These are phyloP conservation scores for Lolium perenne DNA, from an alignment of 176 grass and related monocot genomes.

Conservation along the genomic window DNA sequence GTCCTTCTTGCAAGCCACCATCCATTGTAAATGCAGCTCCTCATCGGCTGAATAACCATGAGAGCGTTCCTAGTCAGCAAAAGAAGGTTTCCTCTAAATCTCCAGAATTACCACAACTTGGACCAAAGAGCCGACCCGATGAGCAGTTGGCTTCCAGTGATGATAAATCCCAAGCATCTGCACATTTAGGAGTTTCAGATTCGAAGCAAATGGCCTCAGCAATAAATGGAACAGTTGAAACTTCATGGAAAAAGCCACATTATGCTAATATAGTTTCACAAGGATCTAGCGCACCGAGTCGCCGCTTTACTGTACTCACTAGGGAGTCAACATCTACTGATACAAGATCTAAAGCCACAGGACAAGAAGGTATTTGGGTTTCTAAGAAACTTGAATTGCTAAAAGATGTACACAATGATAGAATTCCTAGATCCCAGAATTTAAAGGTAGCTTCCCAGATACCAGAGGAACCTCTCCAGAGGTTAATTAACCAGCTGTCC, in stretches of 20 bases:
- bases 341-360: slow-evolving; percentile 40
- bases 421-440: slow-evolving; percentile 31
- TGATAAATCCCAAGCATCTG: slow-evolving; percentile 43
- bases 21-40: slow-evolving; percentile 35
- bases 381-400: slow-evolving; percentile 25
- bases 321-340: slow-evolving; percentile 40
- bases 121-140: neutral
- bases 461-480: slow-evolving; percentile 20
- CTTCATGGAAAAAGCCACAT: slow-evolving; percentile 36
- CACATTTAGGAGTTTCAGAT: slow-evolving; percentile 38
- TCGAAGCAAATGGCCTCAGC: slow-evolving; percentile 30
- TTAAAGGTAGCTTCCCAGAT: slow-evolving; percentile 27
- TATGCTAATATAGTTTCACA: slow-evolving; percentile 52
- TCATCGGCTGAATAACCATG: slow-evolving; percentile 22
- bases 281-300: slow-evolving; percentile 39
- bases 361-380: slow-evolving; percentile 29
- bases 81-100: slow-evolving; percentile 1
- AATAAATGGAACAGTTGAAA: slow-evolving; percentile 46
- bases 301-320: slow-evolving; percentile 55
- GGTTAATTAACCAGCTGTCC: neutral
- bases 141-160: slow-evolving; percentile 38
- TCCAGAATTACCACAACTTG: slow-evolving; percentile 44
- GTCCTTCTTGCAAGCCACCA: slow-evolving; percentile 43
- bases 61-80: slow-evolving; percentile 40
- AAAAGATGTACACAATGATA: slow-evolving; percentile 21